Percentiles rank a stretch among this genome's conserved stretches.
These are phyloP conservation scores for Vitis rotundifolia DNA, from an alignment of 164 flowering plant genomes.

Conservation along the genomic window DNA sequence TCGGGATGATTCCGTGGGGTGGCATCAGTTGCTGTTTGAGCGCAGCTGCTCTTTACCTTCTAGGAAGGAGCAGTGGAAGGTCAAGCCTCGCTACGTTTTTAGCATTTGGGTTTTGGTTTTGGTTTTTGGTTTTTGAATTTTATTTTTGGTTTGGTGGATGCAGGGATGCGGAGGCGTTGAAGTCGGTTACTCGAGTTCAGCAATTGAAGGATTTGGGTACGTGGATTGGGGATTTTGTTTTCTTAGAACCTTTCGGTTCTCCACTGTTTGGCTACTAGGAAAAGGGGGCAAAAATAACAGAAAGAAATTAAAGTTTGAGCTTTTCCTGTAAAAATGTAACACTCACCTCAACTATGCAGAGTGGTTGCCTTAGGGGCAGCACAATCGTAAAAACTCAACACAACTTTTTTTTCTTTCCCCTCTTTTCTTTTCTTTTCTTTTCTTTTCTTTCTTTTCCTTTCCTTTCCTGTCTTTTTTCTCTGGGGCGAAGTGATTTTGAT, in stretches of 20 bases:
- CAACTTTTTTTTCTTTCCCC: no score
- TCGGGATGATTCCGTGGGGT: slow-evolving; percentile 82
- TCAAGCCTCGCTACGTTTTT: slow-evolving; percentile 9
- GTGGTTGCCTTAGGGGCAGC: not conserved
- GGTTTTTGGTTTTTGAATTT: not conserved
- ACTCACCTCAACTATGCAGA: not conserved
- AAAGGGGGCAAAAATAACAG: not conserved
- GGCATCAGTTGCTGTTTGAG: slow-evolving; percentile 89
- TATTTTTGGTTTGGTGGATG: slow-evolving; percentile 6
- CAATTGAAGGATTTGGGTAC: slow-evolving; percentile 92
- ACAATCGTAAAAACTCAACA: no score
- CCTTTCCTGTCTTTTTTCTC: no score
- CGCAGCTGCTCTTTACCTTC: slow-evolving; percentile 89
- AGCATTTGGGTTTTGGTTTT: not conserved
- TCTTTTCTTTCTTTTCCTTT: no score
- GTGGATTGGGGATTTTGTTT: slow-evolving; percentile 2
- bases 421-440: no score
- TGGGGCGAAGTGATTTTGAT: no score
- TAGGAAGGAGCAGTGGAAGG: slow-evolving; percentile 94
- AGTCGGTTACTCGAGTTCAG: slow-evolving; percentile 68
- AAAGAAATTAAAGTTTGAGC: not conserved
- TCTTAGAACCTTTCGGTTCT: not conserved
- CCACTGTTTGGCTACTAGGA: not conserved
- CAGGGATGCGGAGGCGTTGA: slow-evolving; percentile 85
- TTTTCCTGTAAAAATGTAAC: not conserved